Base-by-base conservation (phyloP, 345 rosid genomes). In the Passiflora organensis region DNA sequence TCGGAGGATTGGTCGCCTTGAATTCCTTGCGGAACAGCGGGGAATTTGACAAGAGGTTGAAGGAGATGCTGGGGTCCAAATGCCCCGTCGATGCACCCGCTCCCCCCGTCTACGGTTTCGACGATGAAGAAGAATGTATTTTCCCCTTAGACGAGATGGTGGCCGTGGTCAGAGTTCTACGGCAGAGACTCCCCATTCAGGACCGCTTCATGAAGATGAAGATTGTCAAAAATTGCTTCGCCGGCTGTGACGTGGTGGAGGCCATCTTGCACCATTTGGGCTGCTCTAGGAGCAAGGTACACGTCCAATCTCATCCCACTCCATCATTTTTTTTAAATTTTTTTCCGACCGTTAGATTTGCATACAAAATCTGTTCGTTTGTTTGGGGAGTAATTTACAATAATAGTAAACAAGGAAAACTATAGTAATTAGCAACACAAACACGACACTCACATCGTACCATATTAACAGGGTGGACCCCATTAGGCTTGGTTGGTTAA, bases 161-260 rank as follows among this genome's bases (percentile, higher is more conserved):
- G 25, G 69, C 48, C 6, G 66, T 73, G 6, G 82, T 80, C 2
- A 84, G 56, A 76, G 62, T 84, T 20, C 24, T 93, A 66, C 77
- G 95, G 51, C 86, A 78, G 72, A 75, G 63, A 50, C 61, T 93
- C 58, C 94, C 91, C 5, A 86, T 89, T 38, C 83, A 86, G 66
- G 96, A 93, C 58, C 89, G 94, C 16, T 63, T 89, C 64, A 60
- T 79, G 78, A 93, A 73, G 91, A 80, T 93, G 96, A 89, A 82
- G 81, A 76, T 93, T 24, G 86, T 82, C 1, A 83, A 80, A 69
- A 89, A 83, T 39, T 93, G 99, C 76, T 93, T 89, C 62, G 55
- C 89, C n/a, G 96, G 95, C 15, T 50, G 49, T 9, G 85, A 86
- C 66, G 57, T 86, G 95, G 73, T 89, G 45, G 91, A 93, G 71